phyloP scores from a whole-genome alignment of 257 asterid species.

The Nicotiana tomentosiformis region DNA sequence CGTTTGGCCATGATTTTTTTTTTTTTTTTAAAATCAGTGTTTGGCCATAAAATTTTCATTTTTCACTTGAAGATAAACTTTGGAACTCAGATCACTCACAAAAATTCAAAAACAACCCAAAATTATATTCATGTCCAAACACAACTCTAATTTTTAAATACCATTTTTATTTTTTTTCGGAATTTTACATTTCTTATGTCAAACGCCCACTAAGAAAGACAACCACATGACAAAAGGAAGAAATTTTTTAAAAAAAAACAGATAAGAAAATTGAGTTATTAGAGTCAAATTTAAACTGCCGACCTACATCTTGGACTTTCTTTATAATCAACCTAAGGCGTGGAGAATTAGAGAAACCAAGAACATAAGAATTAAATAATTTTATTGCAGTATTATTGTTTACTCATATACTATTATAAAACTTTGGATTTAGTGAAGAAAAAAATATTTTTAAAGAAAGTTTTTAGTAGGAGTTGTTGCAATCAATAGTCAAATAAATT shows the following conservation, averaged over 20 bases:
- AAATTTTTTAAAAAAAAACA: too few species aligned
- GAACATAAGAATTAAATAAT: background rate
- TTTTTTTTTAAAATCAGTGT: too few species aligned
- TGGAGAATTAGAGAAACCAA: background rate
- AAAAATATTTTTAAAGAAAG: background rate
- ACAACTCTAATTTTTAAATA: too few species aligned
- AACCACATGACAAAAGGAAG: background rate
- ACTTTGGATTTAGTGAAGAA: background rate
- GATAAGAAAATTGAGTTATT: background rate
- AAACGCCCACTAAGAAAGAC: background rate
- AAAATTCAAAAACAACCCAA: too few species aligned
- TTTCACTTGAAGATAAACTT: too few species aligned
- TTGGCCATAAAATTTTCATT: too few species aligned
- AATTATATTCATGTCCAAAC: too few species aligned
- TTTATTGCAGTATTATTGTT: background rate
- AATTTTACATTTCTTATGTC: too few species aligned
- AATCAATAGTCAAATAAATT: slow-evolving; percentile 3
- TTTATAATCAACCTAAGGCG: background rate
- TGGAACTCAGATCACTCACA: too few species aligned
- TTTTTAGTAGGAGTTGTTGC: background rate
- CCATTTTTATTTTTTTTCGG: too few species aligned
- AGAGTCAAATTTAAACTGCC: background rate
- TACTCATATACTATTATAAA: background rate
- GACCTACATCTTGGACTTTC: background rate
- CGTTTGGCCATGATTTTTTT: too few species aligned